These are phyloP conservation scores for Phytopythium helicoides DNA, from an alignment of 352 stramenopile genomes.

Conservation along the genomic window DNA sequence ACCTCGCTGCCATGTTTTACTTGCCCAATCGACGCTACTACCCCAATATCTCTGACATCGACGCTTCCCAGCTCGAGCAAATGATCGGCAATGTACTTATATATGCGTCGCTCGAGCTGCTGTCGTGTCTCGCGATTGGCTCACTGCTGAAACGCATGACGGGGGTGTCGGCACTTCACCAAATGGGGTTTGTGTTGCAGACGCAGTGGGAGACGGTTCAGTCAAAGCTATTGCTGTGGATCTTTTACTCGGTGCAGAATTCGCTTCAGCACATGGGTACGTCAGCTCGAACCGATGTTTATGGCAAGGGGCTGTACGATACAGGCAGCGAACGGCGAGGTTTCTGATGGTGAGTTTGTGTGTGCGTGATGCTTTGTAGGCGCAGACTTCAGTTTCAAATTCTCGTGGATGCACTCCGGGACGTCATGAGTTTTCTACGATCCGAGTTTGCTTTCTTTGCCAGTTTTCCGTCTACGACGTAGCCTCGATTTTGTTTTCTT, in stretches of 20 bases:
- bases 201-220: conserved; percentile 30
- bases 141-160: conserved; percentile 20
- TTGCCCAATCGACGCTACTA: conserved; percentile 31
- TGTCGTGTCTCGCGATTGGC: conserved; percentile 16
- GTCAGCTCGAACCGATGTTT: no score
- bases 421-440: no score
- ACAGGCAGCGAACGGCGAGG: neutral
- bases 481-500: no score
- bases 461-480: no score
- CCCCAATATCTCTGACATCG: conserved; percentile 20
- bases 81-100: conserved; percentile 30
- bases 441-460: no score
- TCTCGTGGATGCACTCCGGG: conserved; percentile 6
- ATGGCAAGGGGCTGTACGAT: no score
- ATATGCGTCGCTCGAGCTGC: conserved; percentile 25
- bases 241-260: conserved; percentile 36
- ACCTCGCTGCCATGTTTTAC: conserved; percentile 27
- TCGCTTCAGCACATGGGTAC: conserved; percentile 28
- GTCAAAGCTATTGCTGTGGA: conserved; percentile 43
- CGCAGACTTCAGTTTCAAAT: conserved; percentile 19
- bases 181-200: conserved; percentile 43
- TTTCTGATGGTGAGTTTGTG: no score
- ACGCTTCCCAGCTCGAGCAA: conserved; percentile 2
- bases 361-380: no score
- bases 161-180: conserved; percentile 19